Conservation (phyloP, 805 yeast species). For the Ogataea sp. region DNA sequence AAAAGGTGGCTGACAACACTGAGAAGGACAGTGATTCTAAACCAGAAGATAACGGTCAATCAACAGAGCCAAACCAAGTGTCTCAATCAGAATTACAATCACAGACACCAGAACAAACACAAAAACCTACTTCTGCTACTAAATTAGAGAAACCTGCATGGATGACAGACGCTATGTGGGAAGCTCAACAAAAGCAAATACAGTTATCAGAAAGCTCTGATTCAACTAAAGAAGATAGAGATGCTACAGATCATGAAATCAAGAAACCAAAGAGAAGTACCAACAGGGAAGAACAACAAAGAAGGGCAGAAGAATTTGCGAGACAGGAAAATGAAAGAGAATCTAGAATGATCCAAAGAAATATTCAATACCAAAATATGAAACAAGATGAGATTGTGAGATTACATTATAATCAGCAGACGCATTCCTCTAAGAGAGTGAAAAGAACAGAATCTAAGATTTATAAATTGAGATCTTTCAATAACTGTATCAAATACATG, state of each 20-base stretch:
- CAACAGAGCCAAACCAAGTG: too few relatives aligned
- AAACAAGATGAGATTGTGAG: slow-evolving; percentile 60
- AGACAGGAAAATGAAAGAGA: slow-evolving; percentile 24
- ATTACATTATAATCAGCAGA: slow-evolving; percentile 79
- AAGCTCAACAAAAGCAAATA: slow-evolving; percentile 14
- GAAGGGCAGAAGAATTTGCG: slow-evolving; percentile 18
- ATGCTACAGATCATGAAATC: slow-evolving; percentile 6
- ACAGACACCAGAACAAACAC: background rate
- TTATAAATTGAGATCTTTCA: slow-evolving; percentile 78
- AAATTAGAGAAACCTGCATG: slow-evolving; percentile 22
- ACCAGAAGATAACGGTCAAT: too few relatives aligned
- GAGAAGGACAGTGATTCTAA: too few relatives aligned
- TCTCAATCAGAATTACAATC: too few relatives aligned
- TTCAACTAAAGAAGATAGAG: background rate
- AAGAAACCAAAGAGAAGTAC: slow-evolving; percentile 23
- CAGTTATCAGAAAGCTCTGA: background rate
- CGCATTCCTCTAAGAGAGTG: slow-evolving; percentile 54
- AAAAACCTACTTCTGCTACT: background rate
- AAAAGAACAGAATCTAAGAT: slow-evolving; percentile 74
- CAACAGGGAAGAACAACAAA: slow-evolving; percentile 10
- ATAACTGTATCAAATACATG: slow-evolving; percentile 86
- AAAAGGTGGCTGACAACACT: background rate
- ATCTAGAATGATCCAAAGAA: slow-evolving; percentile 11
- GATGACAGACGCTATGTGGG: slow-evolving; percentile 24
- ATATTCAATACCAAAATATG: slow-evolving; percentile 10